Evolutionary conservation across 2,329 filamentous ascomycete genomes (phyloP), one percentile per base, ranked within the genome.

Genomic region (Diaporthe citri): DNA sequence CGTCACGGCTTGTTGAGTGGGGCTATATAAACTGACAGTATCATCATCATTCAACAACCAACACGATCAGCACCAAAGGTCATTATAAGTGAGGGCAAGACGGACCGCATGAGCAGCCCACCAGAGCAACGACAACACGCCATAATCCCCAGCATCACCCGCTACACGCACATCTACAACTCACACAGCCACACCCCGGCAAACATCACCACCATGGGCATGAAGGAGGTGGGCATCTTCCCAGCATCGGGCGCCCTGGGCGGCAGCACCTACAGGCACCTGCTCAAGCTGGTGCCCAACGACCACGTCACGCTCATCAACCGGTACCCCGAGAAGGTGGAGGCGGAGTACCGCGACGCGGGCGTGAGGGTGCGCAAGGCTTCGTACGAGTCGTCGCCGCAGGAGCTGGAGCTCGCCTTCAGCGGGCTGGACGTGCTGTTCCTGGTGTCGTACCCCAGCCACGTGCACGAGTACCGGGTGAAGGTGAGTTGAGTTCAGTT

Each of bases 221-320:
- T 81, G 79, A 80, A 79, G 75, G 84, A 81, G 4, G 82, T 87
- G 75, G 86, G 85, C 73, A 84, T 88, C 72, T 88, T 88, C 78
- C 88, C 88, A 39, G 87, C 87, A 28, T 86, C 89, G 0, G 90
- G 89, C 52, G 88, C 84, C 46, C 85, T 91, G 1, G 89, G 88
- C 76, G 81, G 82, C 70, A 88, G 87, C 78, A 88, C 88, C 41
- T 82, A 88, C 79, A 82, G 82, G 41, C 87, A 89, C 76, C 84
- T 91, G 8, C 81, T 87, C 2, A 79, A 83, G 17, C 82, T 83
- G 5, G 81, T 88, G 34, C 83, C 86, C n/a, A 79, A 85, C 71
- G 81, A 85, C 31, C 81, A 86, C 60, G 79, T 91, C 77, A 80
- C 88, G 76, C 84, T 89, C 48, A 85, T 89, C 76, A 85, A 84